phyloP scores from a whole-genome alignment of 371 early-diverging fungal genomes.

The Mucor indicus region DNA sequence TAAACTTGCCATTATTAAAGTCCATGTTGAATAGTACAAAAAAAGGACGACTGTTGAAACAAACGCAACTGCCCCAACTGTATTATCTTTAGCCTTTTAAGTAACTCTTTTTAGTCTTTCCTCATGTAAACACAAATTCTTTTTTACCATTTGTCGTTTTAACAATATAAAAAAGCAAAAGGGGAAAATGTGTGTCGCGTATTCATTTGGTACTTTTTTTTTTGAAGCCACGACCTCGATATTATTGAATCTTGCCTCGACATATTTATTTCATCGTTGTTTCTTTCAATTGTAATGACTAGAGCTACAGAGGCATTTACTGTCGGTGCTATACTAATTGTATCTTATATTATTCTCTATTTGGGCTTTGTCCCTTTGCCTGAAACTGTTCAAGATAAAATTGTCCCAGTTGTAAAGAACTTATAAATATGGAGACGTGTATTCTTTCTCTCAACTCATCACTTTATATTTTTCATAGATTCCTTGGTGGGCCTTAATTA shows the following conservation, averaged over 20 bases:
- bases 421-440: neutral
- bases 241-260: too few species aligned
- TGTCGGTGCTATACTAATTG: conserved; percentile 37
- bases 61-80: conserved; percentile 77
- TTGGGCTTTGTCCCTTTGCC: conserved; percentile 57
- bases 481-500: conserved; percentile 80
- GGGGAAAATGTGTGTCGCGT: too few species aligned
- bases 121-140: too few species aligned
- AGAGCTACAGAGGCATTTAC: conserved; percentile 62
- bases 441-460: neutral
- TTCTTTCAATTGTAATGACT: conserved; percentile 40
- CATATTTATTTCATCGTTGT: neutral
- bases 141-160: neutral
- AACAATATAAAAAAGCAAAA: too few species aligned
- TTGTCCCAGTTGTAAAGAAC: conserved; percentile 55
- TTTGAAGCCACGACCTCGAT: too few species aligned
- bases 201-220: too few species aligned
- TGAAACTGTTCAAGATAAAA: conserved; percentile 52
- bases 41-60: conserved; percentile 70
- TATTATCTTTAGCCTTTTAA: conserved; percentile 72
- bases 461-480: conserved; percentile 41
- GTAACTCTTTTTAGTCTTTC: too few species aligned
- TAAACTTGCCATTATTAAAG: conserved; percentile 70
- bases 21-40: conserved; percentile 89
- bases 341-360: conserved; percentile 47